A percentile compares a stretch with the other conserved stretches of the same genome.
These are phyloP conservation scores for Pythium vanterpoolii DNA, from an alignment of 352 stramenopile species.

Conservation along the genomic window DNA sequence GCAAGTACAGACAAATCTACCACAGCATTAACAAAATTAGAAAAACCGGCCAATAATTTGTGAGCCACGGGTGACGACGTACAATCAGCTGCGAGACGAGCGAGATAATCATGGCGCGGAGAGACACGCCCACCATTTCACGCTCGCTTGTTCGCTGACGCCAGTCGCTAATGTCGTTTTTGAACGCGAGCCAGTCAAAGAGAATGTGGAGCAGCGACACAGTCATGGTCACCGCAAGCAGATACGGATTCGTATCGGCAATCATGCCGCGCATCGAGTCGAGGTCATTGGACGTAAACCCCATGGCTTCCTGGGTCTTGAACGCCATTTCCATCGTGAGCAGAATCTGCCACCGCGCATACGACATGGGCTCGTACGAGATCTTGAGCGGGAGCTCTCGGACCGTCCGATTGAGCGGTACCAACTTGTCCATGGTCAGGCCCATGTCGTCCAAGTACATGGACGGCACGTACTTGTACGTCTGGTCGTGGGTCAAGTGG, in stretches of 20 bases:
- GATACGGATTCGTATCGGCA: slow-evolving; percentile 93
- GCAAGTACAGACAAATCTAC: slow-evolving; percentile 92
- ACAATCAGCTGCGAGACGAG: slow-evolving; percentile 90
- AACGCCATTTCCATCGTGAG: slow-evolving; percentile 67
- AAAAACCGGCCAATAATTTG: background rate
- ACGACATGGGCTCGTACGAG: slow-evolving; percentile 72
- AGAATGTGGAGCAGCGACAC: slow-evolving; percentile 96
- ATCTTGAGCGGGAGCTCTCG: slow-evolving; percentile 58
- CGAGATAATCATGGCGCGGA: slow-evolving; percentile 91
- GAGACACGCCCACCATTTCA: slow-evolving; percentile 92
- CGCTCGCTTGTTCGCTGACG: slow-evolving; percentile 81
- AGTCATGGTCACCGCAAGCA: slow-evolving; percentile 93
- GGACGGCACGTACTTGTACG: slow-evolving; percentile 68
- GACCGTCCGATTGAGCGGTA: slow-evolving; percentile 61
- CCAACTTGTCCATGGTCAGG: slow-evolving; percentile 62
- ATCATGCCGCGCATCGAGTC: slow-evolving; percentile 90
- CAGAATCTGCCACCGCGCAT: slow-evolving; percentile 76
- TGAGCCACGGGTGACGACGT: background rate
- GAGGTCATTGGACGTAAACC: slow-evolving; percentile 66
- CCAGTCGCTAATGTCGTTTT: slow-evolving; percentile 98
- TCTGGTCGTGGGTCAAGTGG: slow-evolving; percentile 41
- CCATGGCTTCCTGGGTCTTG: slow-evolving; percentile 55
- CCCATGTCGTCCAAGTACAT: slow-evolving; percentile 79
- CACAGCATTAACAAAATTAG: no score
- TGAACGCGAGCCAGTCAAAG: slow-evolving; percentile 98